Evolutionary conservation across 371 early-diverging fungal species (phyloP), one percentile per base, ranked within the genome.

Genomic region (Dinochytrium kinnereticum): DNA sequence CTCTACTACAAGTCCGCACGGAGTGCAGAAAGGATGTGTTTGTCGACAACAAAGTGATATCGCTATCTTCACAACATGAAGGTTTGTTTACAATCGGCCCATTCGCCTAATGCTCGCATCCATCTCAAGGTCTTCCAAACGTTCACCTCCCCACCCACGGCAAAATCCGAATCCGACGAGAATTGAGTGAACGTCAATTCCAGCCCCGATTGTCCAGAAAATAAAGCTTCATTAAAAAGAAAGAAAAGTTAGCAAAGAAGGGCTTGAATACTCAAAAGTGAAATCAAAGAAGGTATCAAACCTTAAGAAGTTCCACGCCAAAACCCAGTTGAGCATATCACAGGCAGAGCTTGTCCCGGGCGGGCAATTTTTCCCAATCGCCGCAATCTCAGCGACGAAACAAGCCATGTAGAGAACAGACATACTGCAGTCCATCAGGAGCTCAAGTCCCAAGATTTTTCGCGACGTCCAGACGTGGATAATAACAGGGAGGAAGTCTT

Each of bases 261-360:
- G n/a, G n/a, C n/a, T n/a, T n/a, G n/a, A n/a, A n/a, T n/a, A n/a
- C n/a, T n/a, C n/a, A n/a, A n/a, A n/a, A n/a, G n/a, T n/a, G n/a
- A n/a, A n/a, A n/a, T n/a, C n/a, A n/a, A n/a, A n/a, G n/a, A n/a
- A n/a, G n/a, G n/a, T n/a, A n/a, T n/a, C 28, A 53, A 36, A 37
- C 57, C 49, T 76, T 10, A 76, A 59, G 36, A 76, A 71, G 61
- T 76, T 73, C 76, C 78, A 80, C 38, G 81, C 81, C 13, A 80
- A 67, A 7, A 72, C 72, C 81, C 78, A 80, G 78, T 80, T 80
- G 57, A 78, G 76, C 70, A 74, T 76, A 53, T 73, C 73, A 57
- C 81, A 80, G 15, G 61, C 68, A 33, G 26, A 3, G 30, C 66
- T 59, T 21, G 55, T 74, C 0, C 74, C 76, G 0, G 81, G 81